Base-by-base conservation (phyloP, 2,329 filamentous ascomycete genomes). In the Penicillium carneum region DNA sequence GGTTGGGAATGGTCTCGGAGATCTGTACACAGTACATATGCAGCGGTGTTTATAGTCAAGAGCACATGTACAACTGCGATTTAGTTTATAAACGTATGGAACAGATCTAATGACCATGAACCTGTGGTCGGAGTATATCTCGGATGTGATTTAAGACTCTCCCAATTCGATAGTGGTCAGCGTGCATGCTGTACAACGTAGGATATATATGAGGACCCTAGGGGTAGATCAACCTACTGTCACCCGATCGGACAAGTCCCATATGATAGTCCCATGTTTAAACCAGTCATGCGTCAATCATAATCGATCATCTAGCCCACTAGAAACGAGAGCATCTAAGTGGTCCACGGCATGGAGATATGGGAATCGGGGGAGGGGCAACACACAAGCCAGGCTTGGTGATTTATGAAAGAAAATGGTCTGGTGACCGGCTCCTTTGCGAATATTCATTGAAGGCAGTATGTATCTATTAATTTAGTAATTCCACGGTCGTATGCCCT, bases 291-390 rank as follows among this genome's bases (percentile, higher is more conserved):
- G 41, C 10, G 33, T 33, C 18, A 7, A 41, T n/a, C 18, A 26
- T 59, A 12, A 41, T 45, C 9, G 38, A 58, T 38, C 39, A 39
- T 10, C 10, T 14, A 23, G 38, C 26, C 10, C 16, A 18, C 12
- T 10, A 29, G n/a, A 42, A 14, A 39, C 11, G 16, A 29, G 36
- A 20, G 14, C 36, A 20, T 20, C n/a, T 20, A n/a, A 49, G 23
- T 56, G 12, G 53, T 38, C 14, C 18, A 52, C 53, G 16, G 43
- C 23, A n/a, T 49, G 34, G 48, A 36, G 14, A 48, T 23, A 39
- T 48, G 29, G 23, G 23, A 26, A 26, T 26, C 23, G 23, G 23
- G 5, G 23, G 23, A 26, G 23, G 23, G 23, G 23, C 23, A 26
- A 26, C 23, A 26, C 23, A 26, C 23, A 26, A 26, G 23, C 23